Percentiles rank a stretch among this genome's conserved stretches.
Evolutionary conservation across 106 monocot species (phyloP).

Genomic region (Alisma plantagoaquatica): DNA sequence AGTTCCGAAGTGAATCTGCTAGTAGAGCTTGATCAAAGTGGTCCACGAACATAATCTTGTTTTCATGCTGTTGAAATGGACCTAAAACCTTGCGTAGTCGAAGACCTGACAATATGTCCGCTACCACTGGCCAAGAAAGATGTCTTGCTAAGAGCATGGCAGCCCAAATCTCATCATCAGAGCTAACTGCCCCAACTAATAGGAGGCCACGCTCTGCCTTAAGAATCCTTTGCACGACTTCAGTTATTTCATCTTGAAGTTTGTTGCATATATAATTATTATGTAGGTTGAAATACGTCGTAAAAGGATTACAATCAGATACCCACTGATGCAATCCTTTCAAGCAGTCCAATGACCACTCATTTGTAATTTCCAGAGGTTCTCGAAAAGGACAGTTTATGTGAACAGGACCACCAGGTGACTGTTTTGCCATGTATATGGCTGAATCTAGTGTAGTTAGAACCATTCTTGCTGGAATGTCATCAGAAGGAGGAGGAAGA

Average conservation of each 20-base stretch:
- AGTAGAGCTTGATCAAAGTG: constrained; percentile 73
- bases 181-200: constrained; percentile 54
- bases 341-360: constrained; percentile 56
- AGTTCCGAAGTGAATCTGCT: constrained; percentile 46
- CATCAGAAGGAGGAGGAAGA: constrained; percentile 80
- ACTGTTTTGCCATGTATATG: constrained; percentile 53
- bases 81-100: constrained; percentile 41
- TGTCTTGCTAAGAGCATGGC: constrained; percentile 50
- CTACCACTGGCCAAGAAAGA: constrained; percentile 71
- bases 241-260: constrained; percentile 19
- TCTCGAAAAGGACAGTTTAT: constrained; percentile 90
- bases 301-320: constrained; percentile 47
- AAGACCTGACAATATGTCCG: constrained; percentile 78
- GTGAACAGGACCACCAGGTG: constrained; percentile 70
- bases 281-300: constrained; percentile 49
- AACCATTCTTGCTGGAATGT: constrained; percentile 69
- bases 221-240: constrained; percentile 49
- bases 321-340: constrained; percentile 71
- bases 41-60: constrained; percentile 55
- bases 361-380: constrained; percentile 45
- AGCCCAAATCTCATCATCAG: constrained; percentile 84
- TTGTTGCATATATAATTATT: constrained; percentile 1
- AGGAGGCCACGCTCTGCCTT: constrained; percentile 47
- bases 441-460: constrained; percentile 88
- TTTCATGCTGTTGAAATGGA: constrained; percentile 29